Base-by-base conservation (phyloP, 1,139 yeast species). In the Diutina pseudorugosa region DNA sequence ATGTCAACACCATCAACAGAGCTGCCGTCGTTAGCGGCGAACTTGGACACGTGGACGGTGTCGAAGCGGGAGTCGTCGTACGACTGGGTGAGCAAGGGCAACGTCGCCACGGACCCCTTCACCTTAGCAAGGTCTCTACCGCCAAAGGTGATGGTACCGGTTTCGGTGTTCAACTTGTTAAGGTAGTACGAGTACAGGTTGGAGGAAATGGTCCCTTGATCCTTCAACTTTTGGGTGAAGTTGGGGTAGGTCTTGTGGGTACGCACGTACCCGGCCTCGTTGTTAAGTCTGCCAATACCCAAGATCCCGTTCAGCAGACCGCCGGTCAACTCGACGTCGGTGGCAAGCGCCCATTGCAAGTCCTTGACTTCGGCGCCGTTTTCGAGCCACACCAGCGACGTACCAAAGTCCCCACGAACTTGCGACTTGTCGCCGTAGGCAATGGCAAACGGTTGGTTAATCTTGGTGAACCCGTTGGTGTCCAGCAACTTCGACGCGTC, bases 271-370 rank as follows among this genome's bases (percentile, higher is more conserved):
- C 30, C 36, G 3, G 44, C 44, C n/a, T 41, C 44, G 25, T 41
- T 41, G 14, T 7, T 12, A 12, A 5, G 7, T 6, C 19, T 41
- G 25, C 44, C 57, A 14, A 55, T 33, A 1, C 57, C 56, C 51
- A 55, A 51, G 11, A 55, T 52, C 4, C 57, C 57, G 1, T 43
- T 52, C 20, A 21, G 21, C 36, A 25, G 23, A 9, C 48, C 48
- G 2, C 19, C 19, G n/a, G 48, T 44, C 18, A n/a, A 23, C 14
- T n/a, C 20, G 48, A 16, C 42, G n/a, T 30, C 16, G 49, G 43
- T 30, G 41, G 52, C 50, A 40, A 30, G 23, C 8, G 57, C 58
- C 41, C 55, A 56, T 51, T 56, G 56, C 51, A 56, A 54, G 30
- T 42, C 25, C 4, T 50, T 19, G n/a, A 55, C 36, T n/a, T 51